Percentiles rank a stretch among this genome's conserved stretches.
Evolutionary conservation across 768 basidiomycete species (phyloP).

Genomic region (Ramaria sp.): DNA sequence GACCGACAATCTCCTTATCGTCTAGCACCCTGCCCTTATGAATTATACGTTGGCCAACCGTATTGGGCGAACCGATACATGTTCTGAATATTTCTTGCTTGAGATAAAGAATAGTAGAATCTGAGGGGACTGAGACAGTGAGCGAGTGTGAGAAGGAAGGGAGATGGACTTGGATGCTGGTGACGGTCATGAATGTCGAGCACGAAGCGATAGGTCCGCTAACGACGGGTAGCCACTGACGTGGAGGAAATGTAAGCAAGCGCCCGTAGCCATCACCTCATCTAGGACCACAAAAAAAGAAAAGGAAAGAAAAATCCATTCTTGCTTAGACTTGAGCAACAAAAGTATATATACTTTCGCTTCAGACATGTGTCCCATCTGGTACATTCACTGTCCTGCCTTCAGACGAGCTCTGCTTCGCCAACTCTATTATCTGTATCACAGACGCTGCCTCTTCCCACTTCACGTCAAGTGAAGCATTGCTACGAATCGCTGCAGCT

Average conservation of each 20-base stretch:
- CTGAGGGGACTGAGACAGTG: slow-evolving; percentile 34
- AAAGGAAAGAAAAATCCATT: too few species aligned
- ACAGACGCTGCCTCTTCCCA: slow-evolving; percentile 65
- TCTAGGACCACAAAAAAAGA: neutral
- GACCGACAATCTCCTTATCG: slow-evolving; percentile 53
- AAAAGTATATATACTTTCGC: neutral
- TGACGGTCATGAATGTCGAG: slow-evolving; percentile 14
- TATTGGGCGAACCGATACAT: slow-evolving; percentile 54
- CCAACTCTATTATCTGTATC: slow-evolving; percentile 70
- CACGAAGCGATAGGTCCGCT: neutral
- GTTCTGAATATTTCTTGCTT: slow-evolving; percentile 51
- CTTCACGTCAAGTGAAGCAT: slow-evolving; percentile 46
- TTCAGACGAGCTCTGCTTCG: slow-evolving; percentile 52
- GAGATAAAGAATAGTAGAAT: slow-evolving; percentile 46
- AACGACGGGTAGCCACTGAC: neutral
- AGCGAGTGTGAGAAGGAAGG: slow-evolving; percentile 68
- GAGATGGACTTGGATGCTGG: slow-evolving; percentile 53
- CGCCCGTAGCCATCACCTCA: neutral
- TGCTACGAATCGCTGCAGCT: slow-evolving; percentile 47
- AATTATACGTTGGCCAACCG: slow-evolving; percentile 67
- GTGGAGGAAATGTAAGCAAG: neutral
- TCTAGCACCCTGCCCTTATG: slow-evolving; percentile 59
- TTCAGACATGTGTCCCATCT: neutral
- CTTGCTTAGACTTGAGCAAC: too few species aligned
- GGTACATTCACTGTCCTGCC: slow-evolving; percentile 30